Conservation (phyloP, 2,329 filamentous ascomycete genomes). For the Arthroderma sp. region DNA sequence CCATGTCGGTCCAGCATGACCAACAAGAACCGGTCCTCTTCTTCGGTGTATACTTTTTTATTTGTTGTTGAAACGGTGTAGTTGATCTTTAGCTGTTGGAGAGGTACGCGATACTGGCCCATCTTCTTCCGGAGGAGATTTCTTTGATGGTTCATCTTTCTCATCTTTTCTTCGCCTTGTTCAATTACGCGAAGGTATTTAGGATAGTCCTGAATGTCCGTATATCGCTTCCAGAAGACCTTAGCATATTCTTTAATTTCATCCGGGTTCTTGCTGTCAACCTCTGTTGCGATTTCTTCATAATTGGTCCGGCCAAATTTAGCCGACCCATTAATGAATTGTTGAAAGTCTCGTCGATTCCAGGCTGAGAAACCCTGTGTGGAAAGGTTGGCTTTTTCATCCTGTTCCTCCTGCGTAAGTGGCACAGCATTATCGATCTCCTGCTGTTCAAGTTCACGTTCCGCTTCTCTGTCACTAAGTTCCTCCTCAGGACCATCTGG, state of each 20-base stretch:
- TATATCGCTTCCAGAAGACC: slow-evolving; percentile 92
- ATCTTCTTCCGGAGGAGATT: slow-evolving; percentile 94
- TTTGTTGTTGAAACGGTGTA: slow-evolving; percentile 98
- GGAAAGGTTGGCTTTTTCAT: slow-evolving; percentile 70
- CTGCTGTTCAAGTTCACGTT: slow-evolving; percentile 74
- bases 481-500: slow-evolving; percentile 79
- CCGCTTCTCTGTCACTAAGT: slow-evolving; percentile 70
- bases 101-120: slow-evolving; percentile 86
- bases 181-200: slow-evolving; percentile 86
- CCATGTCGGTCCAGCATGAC: slow-evolving; percentile 88
- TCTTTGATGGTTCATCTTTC: slow-evolving; percentile 80
- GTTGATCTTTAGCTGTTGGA: slow-evolving; percentile 97
- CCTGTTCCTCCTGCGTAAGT: slow-evolving; percentile 76
- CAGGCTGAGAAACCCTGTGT: slow-evolving; percentile 81
- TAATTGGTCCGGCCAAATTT: slow-evolving; percentile 83
- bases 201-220: slow-evolving; percentile 73
- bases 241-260: slow-evolving; percentile 88
- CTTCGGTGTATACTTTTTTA: slow-evolving; percentile 98
- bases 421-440: slow-evolving; percentile 87
- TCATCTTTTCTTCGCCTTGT: slow-evolving; percentile 77
- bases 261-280: slow-evolving; percentile 74
- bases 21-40: slow-evolving; percentile 89
- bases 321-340: slow-evolving; percentile 90
- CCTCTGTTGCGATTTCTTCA: slow-evolving; percentile 70
- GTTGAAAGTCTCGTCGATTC: slow-evolving; percentile 96